Percentiles rank a stretch among this genome's conserved stretches.
phyloP scores from a whole-genome alignment of 495 filamentous ascomycete genomes.

The Clohesyomyces aquaticus region DNA sequence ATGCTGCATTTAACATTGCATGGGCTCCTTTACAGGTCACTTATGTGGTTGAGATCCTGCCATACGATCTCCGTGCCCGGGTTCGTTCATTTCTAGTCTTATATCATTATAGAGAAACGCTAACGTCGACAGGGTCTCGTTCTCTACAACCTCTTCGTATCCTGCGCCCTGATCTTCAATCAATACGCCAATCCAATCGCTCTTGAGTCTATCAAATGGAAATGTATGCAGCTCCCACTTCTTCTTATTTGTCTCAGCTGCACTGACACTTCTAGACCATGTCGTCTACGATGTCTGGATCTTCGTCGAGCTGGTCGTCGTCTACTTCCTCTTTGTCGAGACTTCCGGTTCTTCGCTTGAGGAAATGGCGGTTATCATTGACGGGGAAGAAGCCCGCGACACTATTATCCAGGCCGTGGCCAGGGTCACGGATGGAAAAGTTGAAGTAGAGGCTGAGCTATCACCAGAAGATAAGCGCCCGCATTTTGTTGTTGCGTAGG shows the following conservation, averaged over 20 bases:
- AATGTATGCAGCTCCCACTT: constrained; percentile 5
- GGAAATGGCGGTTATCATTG: constrained; percentile 54
- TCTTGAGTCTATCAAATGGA: constrained; percentile 3
- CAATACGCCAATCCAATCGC: constrained; percentile 31
- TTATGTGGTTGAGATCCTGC: constrained; percentile 49
- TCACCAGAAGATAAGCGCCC: too few relatives aligned
- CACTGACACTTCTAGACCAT: constrained; percentile 37
- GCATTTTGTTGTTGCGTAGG: too few relatives aligned
- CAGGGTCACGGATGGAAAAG: constrained; percentile 2
- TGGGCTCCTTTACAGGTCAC: constrained; percentile 29
- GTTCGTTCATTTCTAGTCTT: constrained; percentile 51
- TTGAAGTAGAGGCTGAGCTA: too few relatives aligned
- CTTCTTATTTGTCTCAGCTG: not conserved
- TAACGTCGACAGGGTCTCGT: constrained; percentile 2
- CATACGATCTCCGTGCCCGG: too few relatives aligned
- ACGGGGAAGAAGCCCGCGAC: constrained; percentile 40
- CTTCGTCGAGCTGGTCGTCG: constrained; percentile 49
- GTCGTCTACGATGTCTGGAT: constrained; percentile 45
- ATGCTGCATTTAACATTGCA: constrained; percentile 46
- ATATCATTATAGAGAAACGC: not conserved
- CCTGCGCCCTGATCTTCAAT: constrained; percentile 52
- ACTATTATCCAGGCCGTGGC: constrained; percentile 6
- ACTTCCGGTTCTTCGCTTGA: constrained; percentile 53
- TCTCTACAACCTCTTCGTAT: constrained; percentile 40
- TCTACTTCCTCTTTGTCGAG: constrained; percentile 52